These are phyloP conservation scores for Neltuma alba DNA, from an alignment of 306 rosid species.

Conservation along the genomic window DNA sequence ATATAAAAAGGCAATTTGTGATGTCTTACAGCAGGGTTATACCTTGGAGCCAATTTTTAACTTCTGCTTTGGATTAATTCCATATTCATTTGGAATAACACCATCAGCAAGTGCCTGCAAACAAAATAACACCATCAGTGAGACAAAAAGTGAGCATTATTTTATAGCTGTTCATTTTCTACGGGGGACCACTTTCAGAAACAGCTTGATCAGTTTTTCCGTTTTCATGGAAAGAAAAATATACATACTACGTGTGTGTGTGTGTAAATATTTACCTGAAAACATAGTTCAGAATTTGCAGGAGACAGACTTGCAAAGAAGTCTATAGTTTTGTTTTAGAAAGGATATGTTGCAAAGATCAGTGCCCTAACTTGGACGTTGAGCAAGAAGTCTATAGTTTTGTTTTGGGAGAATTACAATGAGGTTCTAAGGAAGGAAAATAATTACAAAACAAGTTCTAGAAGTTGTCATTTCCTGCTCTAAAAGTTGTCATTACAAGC, in stretches of 20 bases:
- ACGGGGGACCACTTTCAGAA: background rate
- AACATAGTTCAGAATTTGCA: conserved; percentile 28
- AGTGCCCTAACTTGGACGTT: conserved; percentile 20
- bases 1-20: conserved; percentile 20
- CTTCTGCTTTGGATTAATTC: conserved; percentile 91
- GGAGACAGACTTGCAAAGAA: conserved; percentile 21
- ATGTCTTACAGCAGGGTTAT: conserved; percentile 29
- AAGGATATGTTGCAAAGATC: too few relatives aligned
- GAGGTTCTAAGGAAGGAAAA: too few relatives aligned
- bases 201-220: background rate
- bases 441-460: too few relatives aligned
- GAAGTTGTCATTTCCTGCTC: too few relatives aligned
- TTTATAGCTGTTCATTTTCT: conserved; percentile 5
- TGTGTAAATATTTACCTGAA: conserved; percentile 13
- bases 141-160: conserved; percentile 22
- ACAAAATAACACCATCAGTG: conserved; percentile 18
- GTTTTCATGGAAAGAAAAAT: background rate
- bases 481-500: too few relatives aligned
- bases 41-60: conserved; percentile 97
- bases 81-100: conserved; percentile 97
- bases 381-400: background rate
- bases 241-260: too few relatives aligned
- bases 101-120: conserved; percentile 95
- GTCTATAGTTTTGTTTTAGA: too few relatives aligned
- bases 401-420: too few relatives aligned